A percentile compares a stretch with the other conserved stretches of the same genome.
These are phyloP conservation scores for Hymenoscyphus fructigenus DNA, from an alignment of 2,329 filamentous ascomycete species.

Conservation along the genomic window DNA sequence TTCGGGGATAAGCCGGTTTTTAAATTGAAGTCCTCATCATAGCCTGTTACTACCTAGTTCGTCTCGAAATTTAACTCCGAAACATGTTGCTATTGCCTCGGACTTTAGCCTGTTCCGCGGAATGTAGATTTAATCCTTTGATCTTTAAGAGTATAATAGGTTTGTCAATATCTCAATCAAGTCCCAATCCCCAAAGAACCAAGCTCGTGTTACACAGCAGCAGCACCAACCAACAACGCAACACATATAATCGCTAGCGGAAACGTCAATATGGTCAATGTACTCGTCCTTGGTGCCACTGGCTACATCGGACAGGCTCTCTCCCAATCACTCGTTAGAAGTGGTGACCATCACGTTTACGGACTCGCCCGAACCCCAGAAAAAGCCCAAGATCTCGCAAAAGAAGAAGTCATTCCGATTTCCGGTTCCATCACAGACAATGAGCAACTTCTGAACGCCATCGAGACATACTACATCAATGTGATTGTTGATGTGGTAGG, in stretches of 20 bases:
- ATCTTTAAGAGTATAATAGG: not conserved
- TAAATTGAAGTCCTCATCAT: not conserved
- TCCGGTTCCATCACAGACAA: constrained; percentile 28
- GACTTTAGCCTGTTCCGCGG: not conserved
- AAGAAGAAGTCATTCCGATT: constrained; percentile 39
- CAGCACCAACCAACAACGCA: not conserved
- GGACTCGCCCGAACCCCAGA: constrained; percentile 36
- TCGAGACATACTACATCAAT: constrained; percentile 35
- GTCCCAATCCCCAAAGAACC: not conserved
- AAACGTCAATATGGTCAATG: constrained; percentile 25
- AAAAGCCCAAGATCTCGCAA: constrained; percentile 36
- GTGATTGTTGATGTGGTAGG: constrained; percentile 38
- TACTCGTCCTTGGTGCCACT: constrained; percentile 54
- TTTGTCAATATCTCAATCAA: not conserved
- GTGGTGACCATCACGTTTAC: constrained; percentile 37
- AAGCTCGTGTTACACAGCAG: not conserved
- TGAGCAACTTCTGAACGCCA: constrained; percentile 21
- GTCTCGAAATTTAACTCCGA: not conserved
- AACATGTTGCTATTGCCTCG: not conserved
- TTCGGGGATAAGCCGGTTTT: not conserved
- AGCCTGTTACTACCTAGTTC: not conserved
- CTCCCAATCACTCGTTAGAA: constrained; percentile 46
- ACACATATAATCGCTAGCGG: not conserved
- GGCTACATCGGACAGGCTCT: constrained; percentile 56
- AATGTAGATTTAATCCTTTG: not conserved